Evolutionary conservation across 345 rosid species (phyloP).

Genomic region (Melastoma malabathricum): DNA sequence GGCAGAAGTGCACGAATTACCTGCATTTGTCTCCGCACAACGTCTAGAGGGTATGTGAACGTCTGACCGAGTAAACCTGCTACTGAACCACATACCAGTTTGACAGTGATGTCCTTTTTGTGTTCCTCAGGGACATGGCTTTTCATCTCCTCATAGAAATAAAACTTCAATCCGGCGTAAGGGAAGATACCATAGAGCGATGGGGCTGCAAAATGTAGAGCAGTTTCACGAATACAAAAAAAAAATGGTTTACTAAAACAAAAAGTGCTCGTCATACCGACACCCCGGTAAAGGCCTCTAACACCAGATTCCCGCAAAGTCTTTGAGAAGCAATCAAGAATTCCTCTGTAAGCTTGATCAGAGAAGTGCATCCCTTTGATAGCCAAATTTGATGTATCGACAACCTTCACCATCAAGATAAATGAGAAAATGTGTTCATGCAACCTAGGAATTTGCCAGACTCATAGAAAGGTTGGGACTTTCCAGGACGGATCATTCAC

Average conservation of each 20-base stretch:
- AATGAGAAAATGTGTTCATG: constrained; percentile 3
- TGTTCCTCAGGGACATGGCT: constrained; percentile 63
- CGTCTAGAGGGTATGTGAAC: constrained; percentile 91
- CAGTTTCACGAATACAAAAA: background rate
- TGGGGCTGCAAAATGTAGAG: constrained; percentile 42
- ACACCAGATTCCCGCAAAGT: constrained; percentile 57
- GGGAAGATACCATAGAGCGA: constrained; percentile 93
- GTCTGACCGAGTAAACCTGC: constrained; percentile 91
- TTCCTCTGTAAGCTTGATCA: constrained; percentile 55
- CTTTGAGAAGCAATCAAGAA: constrained; percentile 67
- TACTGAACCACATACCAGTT: constrained; percentile 74
- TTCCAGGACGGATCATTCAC: constrained; percentile 17
- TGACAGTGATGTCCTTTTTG: constrained; percentile 56
- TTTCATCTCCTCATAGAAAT: constrained; percentile 95
- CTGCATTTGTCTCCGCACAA: constrained; percentile 98
- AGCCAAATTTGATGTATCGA: constrained; percentile 35
- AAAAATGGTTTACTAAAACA: constrained; percentile 7
- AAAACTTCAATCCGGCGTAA: constrained; percentile 92
- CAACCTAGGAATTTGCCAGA: background rate
- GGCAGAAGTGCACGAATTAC: constrained; percentile 15
- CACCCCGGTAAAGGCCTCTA: constrained; percentile 89
- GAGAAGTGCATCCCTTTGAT: constrained; percentile 18
- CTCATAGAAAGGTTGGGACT: background rate
- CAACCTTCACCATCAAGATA: constrained; percentile 36
- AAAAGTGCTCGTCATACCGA: constrained; percentile 40